Conservation (phyloP, 2,329 filamentous ascomycete genomes). For the Xenosphaeropsis pyriputrescens region DNA sequence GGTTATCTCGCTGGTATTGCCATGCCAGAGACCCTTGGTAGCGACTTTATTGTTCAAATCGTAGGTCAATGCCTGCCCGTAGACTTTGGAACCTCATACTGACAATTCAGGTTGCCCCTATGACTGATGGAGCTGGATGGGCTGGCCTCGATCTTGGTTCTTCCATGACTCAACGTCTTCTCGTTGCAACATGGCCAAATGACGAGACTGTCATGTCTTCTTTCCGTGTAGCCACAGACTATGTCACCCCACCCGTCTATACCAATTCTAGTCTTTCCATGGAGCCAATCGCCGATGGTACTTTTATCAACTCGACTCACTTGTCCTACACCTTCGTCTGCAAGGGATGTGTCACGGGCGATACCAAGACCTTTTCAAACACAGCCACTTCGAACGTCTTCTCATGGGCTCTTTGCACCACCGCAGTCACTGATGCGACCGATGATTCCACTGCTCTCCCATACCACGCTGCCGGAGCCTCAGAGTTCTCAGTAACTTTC, state of each 20-base stretch:
- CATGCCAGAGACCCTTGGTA: conserved; percentile 28
- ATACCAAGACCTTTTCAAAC: conserved; percentile 16
- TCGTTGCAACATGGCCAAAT: conserved; percentile 34
- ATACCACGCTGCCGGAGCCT: conserved; percentile 5
- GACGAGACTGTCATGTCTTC: conserved; percentile 24
- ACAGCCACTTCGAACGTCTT: conserved; percentile 9
- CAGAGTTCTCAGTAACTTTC: conserved; percentile 2
- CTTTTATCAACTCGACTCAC: conserved; percentile 35
- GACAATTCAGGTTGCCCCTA: conserved; percentile 11
- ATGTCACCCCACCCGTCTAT: conserved; percentile 30
- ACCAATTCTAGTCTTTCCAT: conserved; percentile 23
- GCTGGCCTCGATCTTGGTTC: conserved; percentile 30
- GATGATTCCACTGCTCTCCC: conserved; percentile 3
- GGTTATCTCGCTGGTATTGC: conserved; percentile 34
- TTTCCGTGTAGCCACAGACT: conserved; percentile 25
- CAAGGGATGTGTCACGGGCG: conserved; percentile 23
- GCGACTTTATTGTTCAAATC: conserved; percentile 40
- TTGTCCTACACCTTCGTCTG: conserved; percentile 39
- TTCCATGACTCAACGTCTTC: conserved; percentile 29
- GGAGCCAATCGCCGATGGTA: conserved; percentile 31
- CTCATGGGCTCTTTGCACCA: conserved; percentile 4
- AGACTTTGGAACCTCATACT: background rate
- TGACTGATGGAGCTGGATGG: conserved; percentile 28
- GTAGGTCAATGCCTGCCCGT: conserved; percentile 11
- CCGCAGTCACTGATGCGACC: conserved; percentile 3